These are phyloP conservation scores for Pyrenophora graminea DNA, from an alignment of 2,329 filamentous ascomycete genomes.

Conservation along the genomic window DNA sequence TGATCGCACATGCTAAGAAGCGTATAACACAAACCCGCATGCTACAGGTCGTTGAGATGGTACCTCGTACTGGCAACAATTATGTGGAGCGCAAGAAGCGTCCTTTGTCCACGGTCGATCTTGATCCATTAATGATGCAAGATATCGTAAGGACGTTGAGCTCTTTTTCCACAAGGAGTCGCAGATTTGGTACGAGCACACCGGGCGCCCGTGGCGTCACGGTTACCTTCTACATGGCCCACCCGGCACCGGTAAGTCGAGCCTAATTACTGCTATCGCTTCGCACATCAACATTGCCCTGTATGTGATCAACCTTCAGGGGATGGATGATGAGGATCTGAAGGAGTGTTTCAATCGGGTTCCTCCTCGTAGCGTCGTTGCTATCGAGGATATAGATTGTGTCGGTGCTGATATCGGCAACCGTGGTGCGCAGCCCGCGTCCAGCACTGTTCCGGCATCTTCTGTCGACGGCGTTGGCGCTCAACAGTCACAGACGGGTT, in stretches of 20 bases:
- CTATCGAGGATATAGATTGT: conserved; percentile 26
- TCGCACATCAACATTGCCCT: conserved; percentile 33
- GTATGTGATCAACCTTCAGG: conserved; percentile 33
- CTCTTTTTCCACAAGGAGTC: conserved; percentile 7
- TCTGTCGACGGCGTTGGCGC: too few relatives aligned
- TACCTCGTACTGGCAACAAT: not conserved
- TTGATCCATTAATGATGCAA: conserved; percentile 7
- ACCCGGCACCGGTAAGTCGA: conserved; percentile 51
- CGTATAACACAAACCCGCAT: not conserved
- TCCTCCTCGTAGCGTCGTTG: conserved; percentile 14
- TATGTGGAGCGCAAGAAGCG: conserved; percentile 1
- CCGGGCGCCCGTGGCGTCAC: conserved; percentile 22
- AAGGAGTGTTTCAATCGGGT: conserved; percentile 10
- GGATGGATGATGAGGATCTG: conserved; percentile 16
- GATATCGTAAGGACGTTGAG: conserved; percentile 6
- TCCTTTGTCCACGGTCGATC: conserved; percentile 11
- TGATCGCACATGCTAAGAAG: conserved; percentile 2
- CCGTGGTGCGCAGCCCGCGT: conserved; percentile 28
- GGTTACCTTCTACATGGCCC: conserved; percentile 44
- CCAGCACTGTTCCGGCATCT: not conserved
- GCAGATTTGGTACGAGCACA: conserved; percentile 5
- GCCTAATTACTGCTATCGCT: conserved; percentile 40
- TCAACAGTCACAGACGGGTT: too few relatives aligned
- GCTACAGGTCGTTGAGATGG: conserved; percentile 1
- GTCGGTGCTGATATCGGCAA: conserved; percentile 6